Evolutionary conservation across 805 yeast species (phyloP).

Genomic region (Debaryomyces tyrocola): DNA sequence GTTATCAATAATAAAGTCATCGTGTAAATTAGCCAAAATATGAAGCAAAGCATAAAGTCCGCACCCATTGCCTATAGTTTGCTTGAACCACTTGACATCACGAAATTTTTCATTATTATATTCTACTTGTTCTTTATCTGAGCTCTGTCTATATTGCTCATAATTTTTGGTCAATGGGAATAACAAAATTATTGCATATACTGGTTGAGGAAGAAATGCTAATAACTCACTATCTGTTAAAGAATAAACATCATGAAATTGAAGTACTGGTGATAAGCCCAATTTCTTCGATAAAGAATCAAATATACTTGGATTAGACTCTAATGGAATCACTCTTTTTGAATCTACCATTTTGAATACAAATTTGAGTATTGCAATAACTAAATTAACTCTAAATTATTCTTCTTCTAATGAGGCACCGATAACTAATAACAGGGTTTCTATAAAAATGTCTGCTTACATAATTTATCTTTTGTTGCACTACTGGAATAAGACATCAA

Average conservation of each 20-base stretch:
- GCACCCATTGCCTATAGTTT: constrained; percentile 85
- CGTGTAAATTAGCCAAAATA: constrained; percentile 45
- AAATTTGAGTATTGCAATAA: too few relatives aligned
- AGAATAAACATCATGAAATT: constrained; percentile 81
- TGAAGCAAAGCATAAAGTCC: constrained; percentile 90
- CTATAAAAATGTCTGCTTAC: too few relatives aligned
- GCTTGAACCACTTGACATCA: constrained; percentile 73
- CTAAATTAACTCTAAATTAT: too few relatives aligned
- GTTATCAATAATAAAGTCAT: constrained; percentile 42
- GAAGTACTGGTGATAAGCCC: constrained; percentile 61
- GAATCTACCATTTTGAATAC: constrained; percentile 7
- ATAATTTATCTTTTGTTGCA: too few relatives aligned
- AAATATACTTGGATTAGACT: constrained; percentile 86
- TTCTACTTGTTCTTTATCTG: constrained; percentile 29
- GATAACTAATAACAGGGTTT: too few relatives aligned
- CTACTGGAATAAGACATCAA: too few relatives aligned
- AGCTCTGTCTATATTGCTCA: constrained; percentile 48
- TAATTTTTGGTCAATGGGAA: constrained; percentile 74
- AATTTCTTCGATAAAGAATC: constrained; percentile 62
- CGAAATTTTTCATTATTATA: constrained; percentile 27
- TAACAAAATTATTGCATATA: constrained; percentile 69
- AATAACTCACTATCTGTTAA: constrained; percentile 81
- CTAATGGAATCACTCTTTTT: constrained; percentile 71
- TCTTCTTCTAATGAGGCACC: too few relatives aligned
- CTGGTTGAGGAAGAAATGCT: constrained; percentile 79